A percentile compares a stretch with the other conserved stretches of the same genome.
Evolutionary conservation across 164 flowering plant genomes (phyloP).

Genomic region (Brasenia schreberi): DNA sequence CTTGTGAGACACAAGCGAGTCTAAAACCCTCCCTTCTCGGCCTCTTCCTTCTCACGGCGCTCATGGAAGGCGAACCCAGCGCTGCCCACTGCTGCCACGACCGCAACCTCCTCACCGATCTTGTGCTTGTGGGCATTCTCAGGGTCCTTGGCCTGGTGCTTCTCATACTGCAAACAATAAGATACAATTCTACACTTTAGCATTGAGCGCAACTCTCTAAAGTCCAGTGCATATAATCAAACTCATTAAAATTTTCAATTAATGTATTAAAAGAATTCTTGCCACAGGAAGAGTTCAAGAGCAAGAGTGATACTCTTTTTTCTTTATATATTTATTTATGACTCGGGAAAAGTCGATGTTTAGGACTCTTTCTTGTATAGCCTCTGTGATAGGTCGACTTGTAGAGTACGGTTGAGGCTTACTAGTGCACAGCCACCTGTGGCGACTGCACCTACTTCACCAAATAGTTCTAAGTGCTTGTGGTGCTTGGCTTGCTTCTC

Average conservation of each 20-base stretch:
- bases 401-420: neutral
- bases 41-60: constrained; percentile 1
- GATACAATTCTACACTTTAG: neutral
- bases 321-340: too few species aligned
- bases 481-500: neutral
- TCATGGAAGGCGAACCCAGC: constrained; percentile 1
- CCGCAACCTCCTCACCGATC: constrained; percentile 1
- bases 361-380: too few species aligned
- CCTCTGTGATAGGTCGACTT: too few species aligned
- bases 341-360: too few species aligned
- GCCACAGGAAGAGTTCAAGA: too few species aligned
- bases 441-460: neutral
- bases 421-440: neutral
- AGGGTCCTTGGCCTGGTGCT: constrained; percentile 1
- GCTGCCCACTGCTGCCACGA: neutral
- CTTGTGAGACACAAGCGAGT: too few species aligned
- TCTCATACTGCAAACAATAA: neutral
- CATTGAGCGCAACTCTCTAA: too few species aligned
- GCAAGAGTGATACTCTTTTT: too few species aligned
- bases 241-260: too few species aligned
- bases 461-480: neutral
- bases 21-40: neutral
- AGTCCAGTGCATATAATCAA: too few species aligned
- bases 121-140: constrained; percentile 1
- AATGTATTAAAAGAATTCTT: too few species aligned